Base-by-base conservation (phyloP, 1,139 yeast species). In the Geotrichum europaeum region DNA sequence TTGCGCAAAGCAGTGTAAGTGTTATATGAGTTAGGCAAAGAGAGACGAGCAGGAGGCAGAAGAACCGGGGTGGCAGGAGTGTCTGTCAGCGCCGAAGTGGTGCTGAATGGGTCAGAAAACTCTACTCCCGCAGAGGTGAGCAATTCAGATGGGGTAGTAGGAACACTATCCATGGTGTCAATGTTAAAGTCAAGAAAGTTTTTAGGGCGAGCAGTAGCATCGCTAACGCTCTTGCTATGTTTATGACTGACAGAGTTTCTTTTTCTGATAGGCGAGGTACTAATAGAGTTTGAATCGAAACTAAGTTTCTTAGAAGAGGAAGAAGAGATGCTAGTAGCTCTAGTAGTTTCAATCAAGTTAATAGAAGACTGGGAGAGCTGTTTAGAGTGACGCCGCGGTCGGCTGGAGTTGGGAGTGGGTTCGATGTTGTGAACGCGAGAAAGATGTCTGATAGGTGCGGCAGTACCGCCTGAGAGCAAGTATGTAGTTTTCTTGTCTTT, bases 401-500 rank as follows among this genome's bases (percentile, higher is more conserved):
- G 22, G 49, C 51, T 51, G 49, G 20, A 40, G 24, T 32, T 24
- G 20, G 36, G 25, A 32, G 43, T 43, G 12, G 57, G 61, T 22
- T 55, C 59, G 20, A 60, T 55, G 24, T 55, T 47, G 49, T 60
- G 62, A 12, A 54, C 60, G 32, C 62, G 24, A n/a, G 54, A 47
- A 6, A 60, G 51, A 30, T 60, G 62, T 28, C 62, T 49, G 36
- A 60, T 60, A 18, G 62, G 62, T 18, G 62, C 62, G 28, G 62
- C 62, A 18, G 62, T 60, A 12, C 62, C 62, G 12, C 62, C 62
- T 10, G 60, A 57, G 12, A 60, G 55, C 49, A 60, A 55, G 49
- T 60, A 60, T 28, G 60, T 51, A 7, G 62, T 60, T n/a, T 47
- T 49, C 36, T 60, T 60, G 50, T 49, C 55, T 22, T 32, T 57